Percentiles rank a stretch among this genome's conserved stretches.
These are phyloP conservation scores for Chrysanthemum lavandulifolium DNA, from an alignment of 129 eudicot species.

Conservation along the genomic window DNA sequence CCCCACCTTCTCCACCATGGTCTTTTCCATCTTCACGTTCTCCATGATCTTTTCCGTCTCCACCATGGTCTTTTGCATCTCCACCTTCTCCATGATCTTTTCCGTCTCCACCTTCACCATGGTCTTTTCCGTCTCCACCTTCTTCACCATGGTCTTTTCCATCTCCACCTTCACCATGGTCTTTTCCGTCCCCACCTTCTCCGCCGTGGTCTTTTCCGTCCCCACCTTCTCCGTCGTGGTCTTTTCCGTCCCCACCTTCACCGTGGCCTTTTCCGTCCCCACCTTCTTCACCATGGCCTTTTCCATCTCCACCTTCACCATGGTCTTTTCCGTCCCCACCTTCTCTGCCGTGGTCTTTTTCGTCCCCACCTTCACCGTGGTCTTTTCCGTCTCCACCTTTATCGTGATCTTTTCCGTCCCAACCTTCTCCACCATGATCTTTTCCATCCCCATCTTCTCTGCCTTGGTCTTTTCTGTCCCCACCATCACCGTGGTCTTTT, in stretches of 20 bases:
- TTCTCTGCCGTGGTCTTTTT: not conserved
- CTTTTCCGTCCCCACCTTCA: not conserved
- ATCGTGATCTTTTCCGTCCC: not conserved
- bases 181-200: not conserved
- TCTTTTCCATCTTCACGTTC: too few relatives aligned
- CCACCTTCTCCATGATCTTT: conserved; percentile 11
- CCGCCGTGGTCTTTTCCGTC: conserved; percentile 1
- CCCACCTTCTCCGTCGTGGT: too few relatives aligned
- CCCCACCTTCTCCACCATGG: too few relatives aligned
- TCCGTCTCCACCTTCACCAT: not conserved
- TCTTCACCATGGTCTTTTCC: conserved; percentile 1
- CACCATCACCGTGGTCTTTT: not conserved
- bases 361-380: not conserved
- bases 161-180: not conserved
- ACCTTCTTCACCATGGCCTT: too few relatives aligned
- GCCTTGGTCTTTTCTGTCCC: not conserved
- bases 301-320: not conserved
- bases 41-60: not conserved
- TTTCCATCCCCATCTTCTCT: not conserved
- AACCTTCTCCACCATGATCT: not conserved
- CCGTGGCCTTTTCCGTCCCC: too few relatives aligned
- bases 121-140: not conserved
- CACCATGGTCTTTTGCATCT: conserved; percentile 4
- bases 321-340: not conserved
- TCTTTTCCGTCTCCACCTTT: not conserved